These are phyloP conservation scores for Capsicum rhomboideum DNA, from an alignment of 257 asterid genomes.

Conservation along the genomic window DNA sequence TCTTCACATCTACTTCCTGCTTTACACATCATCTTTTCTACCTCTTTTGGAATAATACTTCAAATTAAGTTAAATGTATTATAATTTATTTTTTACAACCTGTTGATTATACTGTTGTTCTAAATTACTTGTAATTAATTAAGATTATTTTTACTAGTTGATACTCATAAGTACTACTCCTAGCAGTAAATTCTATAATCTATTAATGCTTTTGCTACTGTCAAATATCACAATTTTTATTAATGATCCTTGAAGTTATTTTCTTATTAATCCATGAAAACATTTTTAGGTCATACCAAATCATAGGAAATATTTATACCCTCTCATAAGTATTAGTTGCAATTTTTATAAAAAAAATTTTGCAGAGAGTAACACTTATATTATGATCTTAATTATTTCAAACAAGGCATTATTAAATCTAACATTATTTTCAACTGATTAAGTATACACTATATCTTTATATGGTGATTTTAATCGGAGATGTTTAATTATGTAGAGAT, in stretches of 20 bases:
- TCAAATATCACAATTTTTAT: not conserved
- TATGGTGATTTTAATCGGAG: not conserved
- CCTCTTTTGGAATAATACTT: not conserved
- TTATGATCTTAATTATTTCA: not conserved
- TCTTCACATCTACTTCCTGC: not conserved
- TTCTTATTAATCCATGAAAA: not conserved
- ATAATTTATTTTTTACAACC: no score
- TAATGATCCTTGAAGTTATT: not conserved
- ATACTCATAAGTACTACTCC: not conserved
- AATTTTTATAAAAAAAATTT: no score
- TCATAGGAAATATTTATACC: not conserved
- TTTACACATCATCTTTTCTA: not conserved
- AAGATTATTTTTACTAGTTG: no score
- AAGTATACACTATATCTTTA: not conserved
- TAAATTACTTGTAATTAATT: not conserved
- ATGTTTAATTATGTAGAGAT: not conserved
- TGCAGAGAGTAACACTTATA: no score
- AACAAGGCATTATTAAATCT: not conserved
- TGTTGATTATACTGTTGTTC: not conserved
- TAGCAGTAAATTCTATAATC: not conserved
- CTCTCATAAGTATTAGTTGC: not conserved
- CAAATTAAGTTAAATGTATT: no score
- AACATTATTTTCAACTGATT: not conserved
- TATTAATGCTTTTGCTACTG: not conserved
- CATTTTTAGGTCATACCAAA: not conserved